These are phyloP conservation scores for Vitis labrusca DNA, from an alignment of 164 flowering plant species.

Conservation along the genomic window DNA sequence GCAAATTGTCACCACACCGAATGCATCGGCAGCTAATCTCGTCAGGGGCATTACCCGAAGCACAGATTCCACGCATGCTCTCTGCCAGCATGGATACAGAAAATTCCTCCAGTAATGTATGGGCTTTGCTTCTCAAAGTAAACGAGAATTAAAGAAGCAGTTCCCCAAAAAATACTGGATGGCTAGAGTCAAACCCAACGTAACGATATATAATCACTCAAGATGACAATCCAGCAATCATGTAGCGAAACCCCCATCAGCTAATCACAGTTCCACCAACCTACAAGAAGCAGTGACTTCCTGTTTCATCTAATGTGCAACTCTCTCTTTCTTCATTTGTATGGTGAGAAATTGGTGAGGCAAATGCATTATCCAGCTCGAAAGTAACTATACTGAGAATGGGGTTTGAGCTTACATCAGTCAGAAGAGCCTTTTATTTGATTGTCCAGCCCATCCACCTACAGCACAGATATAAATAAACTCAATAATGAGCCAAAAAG, in stretches of 20 bases:
- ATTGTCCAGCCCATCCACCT: no score
- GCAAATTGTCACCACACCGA: conserved; percentile 95
- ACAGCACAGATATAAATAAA: no score
- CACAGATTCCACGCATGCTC: conserved; percentile 98
- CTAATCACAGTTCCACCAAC: no score
- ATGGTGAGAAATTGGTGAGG: no score
- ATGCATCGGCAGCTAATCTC: conserved; percentile 85
- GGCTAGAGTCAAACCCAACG: conserved; percentile 3
- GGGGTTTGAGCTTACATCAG: no score
- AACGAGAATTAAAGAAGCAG: conserved; percentile 16
- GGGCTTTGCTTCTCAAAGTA: conserved; percentile 25
- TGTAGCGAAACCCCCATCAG: no score
- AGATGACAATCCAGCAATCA: not conserved
- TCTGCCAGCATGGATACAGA: conserved; percentile 89
- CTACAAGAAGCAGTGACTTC: no score
- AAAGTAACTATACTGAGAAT: no score
- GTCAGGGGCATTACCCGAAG: conserved; percentile 99
- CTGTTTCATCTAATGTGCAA: not conserved
- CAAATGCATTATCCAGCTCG: no score
- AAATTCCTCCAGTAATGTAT: conserved; percentile 22
- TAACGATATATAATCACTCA: conserved; percentile 5
- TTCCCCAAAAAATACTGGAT: conserved; percentile 13
- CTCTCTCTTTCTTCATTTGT: no score
- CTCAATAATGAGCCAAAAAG: no score
- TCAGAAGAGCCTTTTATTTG: no score